Evolutionary conservation across 495 filamentous ascomycete species (phyloP).

Genomic region (Talaromyces adpressus): DNA sequence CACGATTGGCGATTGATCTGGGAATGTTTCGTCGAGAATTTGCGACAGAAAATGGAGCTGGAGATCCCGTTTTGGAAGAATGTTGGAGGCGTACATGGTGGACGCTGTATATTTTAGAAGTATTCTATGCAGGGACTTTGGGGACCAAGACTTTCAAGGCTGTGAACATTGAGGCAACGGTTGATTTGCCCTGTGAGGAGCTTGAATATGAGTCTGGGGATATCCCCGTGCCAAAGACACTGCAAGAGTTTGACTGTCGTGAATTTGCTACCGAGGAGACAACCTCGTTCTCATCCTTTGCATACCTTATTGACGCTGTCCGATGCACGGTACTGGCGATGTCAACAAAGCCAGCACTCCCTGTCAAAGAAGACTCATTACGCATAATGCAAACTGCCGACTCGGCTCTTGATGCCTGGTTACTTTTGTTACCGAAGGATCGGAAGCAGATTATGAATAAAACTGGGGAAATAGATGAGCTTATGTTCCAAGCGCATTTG

Average conservation of each 20-base stretch:
- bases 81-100: constrained; percentile 33
- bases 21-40: constrained; percentile 19
- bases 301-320: constrained; percentile 59
- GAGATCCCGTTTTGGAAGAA: constrained; percentile 20
- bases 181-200: constrained; percentile 72
- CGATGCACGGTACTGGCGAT: constrained; percentile 23
- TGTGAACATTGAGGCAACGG: constrained; percentile 48
- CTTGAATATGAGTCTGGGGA: constrained; percentile 56
- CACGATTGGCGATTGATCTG: constrained; percentile 31
- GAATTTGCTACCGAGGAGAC: constrained; percentile 54
- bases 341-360: constrained; percentile 13
- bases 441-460: constrained; percentile 22
- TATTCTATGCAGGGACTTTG: constrained; percentile 23
- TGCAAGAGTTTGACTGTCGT: constrained; percentile 66
- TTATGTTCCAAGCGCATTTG: constrained; percentile 30
- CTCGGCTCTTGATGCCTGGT: constrained; percentile 20
- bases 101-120: constrained; percentile 25
- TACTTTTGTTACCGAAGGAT: constrained; percentile 19
- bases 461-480: constrained; percentile 24
- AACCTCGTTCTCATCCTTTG: constrained; percentile 64
- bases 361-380: constrained; percentile 17
- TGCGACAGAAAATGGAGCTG: constrained; percentile 12
- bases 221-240: constrained; percentile 52
- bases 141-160: constrained; percentile 38
- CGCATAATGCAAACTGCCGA: constrained; percentile 22